Evolutionary conservation across 208 protist genomes (phyloP).

Genomic region (Crithidia bombi): DNA sequence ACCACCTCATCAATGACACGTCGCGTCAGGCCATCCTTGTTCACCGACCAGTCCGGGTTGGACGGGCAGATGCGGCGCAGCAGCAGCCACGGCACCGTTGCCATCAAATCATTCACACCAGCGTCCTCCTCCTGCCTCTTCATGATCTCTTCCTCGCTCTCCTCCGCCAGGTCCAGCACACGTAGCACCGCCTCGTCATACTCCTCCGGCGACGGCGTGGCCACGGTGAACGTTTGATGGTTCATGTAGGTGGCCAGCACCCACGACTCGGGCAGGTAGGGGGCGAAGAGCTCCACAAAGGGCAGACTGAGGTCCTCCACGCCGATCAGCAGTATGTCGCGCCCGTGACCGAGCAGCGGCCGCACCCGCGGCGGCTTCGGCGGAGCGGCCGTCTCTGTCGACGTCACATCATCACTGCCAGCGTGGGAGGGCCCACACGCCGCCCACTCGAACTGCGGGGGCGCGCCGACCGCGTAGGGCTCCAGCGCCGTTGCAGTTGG

Average conservation of each 20-base stretch:
- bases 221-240: conserved; percentile 31
- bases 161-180: conserved; percentile 34
- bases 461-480: background rate
- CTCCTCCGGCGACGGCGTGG: conserved; percentile 32
- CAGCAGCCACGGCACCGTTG: conserved; percentile 27
- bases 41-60: conserved; percentile 20
- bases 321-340: conserved; percentile 49
- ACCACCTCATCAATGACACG: conserved; percentile 31
- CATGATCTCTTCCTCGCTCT: conserved; percentile 19
- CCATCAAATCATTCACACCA: background rate
- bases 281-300: conserved; percentile 38
- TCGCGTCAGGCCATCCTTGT: conserved; percentile 30
- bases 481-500: background rate
- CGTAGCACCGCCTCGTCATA: conserved; percentile 45
- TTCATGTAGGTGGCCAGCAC: conserved; percentile 38
- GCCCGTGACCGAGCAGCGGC: conserved; percentile 40
- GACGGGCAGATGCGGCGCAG: conserved; percentile 26
- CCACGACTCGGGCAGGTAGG: conserved; percentile 60
- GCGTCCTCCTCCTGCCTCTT: conserved; percentile 3
- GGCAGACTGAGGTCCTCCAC: conserved; percentile 60
- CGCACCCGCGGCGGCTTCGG: conserved; percentile 9
- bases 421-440: background rate
- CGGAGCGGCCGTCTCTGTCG: conserved; percentile 8
- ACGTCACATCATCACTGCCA: conserved; percentile 7
- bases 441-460: background rate